A percentile compares a stretch with the other conserved stretches of the same genome.
phyloP scores from a whole-genome alignment of 352 stramenopile species.

The Pythium rishiriense region DNA sequence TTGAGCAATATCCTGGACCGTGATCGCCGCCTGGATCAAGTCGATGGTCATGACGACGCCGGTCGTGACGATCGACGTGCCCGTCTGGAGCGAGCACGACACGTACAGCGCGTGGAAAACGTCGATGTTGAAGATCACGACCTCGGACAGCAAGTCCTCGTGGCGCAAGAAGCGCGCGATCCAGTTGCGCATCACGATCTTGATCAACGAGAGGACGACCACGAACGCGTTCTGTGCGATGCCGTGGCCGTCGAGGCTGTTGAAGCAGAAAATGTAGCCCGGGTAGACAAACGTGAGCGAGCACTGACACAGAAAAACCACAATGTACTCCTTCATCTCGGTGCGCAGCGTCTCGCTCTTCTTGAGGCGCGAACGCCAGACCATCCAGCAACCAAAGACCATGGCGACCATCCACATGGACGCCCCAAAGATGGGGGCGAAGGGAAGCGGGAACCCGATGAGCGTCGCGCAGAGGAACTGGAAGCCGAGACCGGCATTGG shows the following conservation, averaged over 20 bases:
- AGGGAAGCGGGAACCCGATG: conserved; percentile 48
- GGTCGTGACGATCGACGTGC: conserved; percentile 25
- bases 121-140: conserved; percentile 49
- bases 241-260: conserved; percentile 6
- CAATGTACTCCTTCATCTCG: conserved; percentile 23
- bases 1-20: conserved; percentile 21
- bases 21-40: conserved; percentile 29
- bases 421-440: conserved; percentile 28
- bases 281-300: conserved; percentile 41
- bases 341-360: conserved; percentile 11
- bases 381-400: conserved; percentile 25
- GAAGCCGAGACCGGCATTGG: conserved; percentile 21
- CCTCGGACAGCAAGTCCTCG: conserved; percentile 40
- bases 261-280: conserved; percentile 39
- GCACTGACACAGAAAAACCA: conserved; percentile 36
- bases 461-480: conserved; percentile 30
- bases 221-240: conserved; percentile 32
- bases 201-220: conserved; percentile 40
- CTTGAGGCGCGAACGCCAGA: conserved; percentile 27
- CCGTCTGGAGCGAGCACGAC: conserved; percentile 32
- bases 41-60: conserved; percentile 33
- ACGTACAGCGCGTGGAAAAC: conserved; percentile 48
- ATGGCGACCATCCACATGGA: conserved; percentile 27
- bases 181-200: conserved; percentile 44
- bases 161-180: conserved; percentile 19